Evolutionary conservation across 768 basidiomycete genomes (phyloP).

Genomic region (Xerocomellus dryophilus): DNA sequence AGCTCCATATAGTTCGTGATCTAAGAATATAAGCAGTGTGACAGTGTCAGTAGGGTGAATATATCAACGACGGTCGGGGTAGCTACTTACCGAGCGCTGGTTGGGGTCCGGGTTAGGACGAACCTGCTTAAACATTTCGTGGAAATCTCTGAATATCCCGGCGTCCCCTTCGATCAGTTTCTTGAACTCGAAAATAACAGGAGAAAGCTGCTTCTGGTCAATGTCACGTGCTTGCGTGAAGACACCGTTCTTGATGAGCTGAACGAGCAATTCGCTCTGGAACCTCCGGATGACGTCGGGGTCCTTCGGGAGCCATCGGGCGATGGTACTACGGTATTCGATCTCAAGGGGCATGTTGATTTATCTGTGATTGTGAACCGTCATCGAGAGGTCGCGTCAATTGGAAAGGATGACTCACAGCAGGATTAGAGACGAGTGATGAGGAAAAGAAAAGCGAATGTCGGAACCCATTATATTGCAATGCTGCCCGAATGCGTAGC

Average conservation of each 20-base stretch:
- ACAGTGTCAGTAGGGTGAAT: not conserved
- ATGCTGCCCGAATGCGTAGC: too few relatives aligned
- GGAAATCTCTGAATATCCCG: constrained; percentile 19
- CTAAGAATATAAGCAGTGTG: not conserved
- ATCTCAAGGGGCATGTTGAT: constrained; percentile 14
- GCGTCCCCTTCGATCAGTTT: constrained; percentile 19
- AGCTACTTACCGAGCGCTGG: constrained; percentile 4
- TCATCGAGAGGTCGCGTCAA: not conserved
- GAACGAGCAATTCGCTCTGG: constrained; percentile 27
- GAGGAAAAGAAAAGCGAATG: not conserved
- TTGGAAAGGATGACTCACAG: constrained; percentile 1
- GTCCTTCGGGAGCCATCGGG: constrained; percentile 21
- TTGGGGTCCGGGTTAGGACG: not conserved
- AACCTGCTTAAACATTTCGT: constrained; percentile 23
- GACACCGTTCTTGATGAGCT: constrained; percentile 21
- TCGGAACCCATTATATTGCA: constrained; percentile 1
- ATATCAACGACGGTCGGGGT: not conserved
- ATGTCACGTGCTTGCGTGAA: constrained; percentile 2
- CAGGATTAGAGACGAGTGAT: not conserved
- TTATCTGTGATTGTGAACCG: not conserved
- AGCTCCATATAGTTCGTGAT: constrained; percentile 2
- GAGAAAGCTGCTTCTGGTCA: constrained; percentile 10
- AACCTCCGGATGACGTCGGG: constrained; percentile 7
- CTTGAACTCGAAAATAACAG: constrained; percentile 20
- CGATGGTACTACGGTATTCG: constrained; percentile 20